phyloP scores from a whole-genome alignment of 2,329 filamentous ascomycete species.

The Penicillium fuscoglaucum region DNA sequence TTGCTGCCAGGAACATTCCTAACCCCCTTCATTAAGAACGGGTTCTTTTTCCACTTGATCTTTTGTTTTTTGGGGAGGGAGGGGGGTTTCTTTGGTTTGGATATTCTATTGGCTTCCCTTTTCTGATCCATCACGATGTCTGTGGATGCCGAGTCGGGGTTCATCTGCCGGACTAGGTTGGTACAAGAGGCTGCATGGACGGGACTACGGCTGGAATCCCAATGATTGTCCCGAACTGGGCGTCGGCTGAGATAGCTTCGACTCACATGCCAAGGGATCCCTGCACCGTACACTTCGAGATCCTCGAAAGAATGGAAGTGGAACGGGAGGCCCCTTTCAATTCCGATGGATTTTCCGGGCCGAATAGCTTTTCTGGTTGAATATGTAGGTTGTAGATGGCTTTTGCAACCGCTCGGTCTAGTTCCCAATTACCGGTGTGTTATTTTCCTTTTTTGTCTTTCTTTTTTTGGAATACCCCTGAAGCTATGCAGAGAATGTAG shows the following conservation, averaged over 20 bases:
- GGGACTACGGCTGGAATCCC: conserved; percentile 20
- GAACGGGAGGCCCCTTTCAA: conserved; percentile 11
- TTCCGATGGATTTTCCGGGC: conserved; percentile 5
- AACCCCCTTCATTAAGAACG: not conserved
- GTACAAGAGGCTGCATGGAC: conserved; percentile 3
- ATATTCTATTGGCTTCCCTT: not conserved
- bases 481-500: not conserved
- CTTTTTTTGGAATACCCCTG: not conserved
- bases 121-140: not conserved
- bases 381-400: not conserved
- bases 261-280: conserved; percentile 26
- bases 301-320: conserved; percentile 6
- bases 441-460: not conserved
- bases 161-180: conserved; percentile 1
- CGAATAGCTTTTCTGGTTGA: not conserved
- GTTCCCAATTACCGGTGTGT: conserved; percentile 6
- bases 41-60: conserved; percentile 5
- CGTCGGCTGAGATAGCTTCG: conserved; percentile 24
- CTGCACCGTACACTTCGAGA: conserved; percentile 1
- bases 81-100: not conserved
- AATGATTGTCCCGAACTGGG: conserved; percentile 22
- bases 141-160: not conserved
- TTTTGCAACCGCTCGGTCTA: not conserved
- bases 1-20: conserved; percentile 18
- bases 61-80: too few species aligned